phyloP scores from a whole-genome alignment of 139 green algal species.

The Pedinophyceae sp. region DNA sequence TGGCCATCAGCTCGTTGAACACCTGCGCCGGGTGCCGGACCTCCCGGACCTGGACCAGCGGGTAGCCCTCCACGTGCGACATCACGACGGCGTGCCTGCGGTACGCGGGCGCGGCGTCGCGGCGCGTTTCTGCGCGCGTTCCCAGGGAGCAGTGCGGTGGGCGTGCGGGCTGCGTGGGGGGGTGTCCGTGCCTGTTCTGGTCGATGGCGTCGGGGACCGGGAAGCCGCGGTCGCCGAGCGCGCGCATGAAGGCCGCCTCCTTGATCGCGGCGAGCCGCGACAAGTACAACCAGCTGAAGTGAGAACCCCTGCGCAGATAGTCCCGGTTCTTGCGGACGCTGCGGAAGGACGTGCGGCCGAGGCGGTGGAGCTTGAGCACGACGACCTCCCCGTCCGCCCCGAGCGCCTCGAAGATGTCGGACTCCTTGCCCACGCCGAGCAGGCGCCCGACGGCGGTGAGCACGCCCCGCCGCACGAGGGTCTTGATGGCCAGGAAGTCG shows the following conservation, averaged over 20 bases:
- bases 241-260: constrained; percentile 96
- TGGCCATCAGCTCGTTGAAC: constrained; percentile 72
- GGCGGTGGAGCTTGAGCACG: constrained; percentile 89
- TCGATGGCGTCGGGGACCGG: constrained; percentile 83
- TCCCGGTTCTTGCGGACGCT: constrained; percentile 93
- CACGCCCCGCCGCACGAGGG: constrained; percentile 56
- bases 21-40: constrained; percentile 40
- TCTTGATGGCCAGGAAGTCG: constrained; percentile 89
- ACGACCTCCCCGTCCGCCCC: constrained; percentile 59
- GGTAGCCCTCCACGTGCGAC: constrained; percentile 55
- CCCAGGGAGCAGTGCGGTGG: no score
- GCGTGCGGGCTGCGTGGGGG: no score
- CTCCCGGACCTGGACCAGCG: constrained; percentile 44
- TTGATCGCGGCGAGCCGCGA: constrained; percentile 81
- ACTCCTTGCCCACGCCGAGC: constrained; percentile 97
- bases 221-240: constrained; percentile 72
- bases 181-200: constrained; percentile 54
- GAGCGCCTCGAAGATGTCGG: constrained; percentile 68
- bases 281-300: constrained; percentile 90
- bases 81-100: constrained; percentile 85
- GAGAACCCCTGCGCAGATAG: constrained; percentile 50
- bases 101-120: no score
- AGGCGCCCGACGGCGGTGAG: constrained; percentile 72
- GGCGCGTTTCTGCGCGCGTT: no score
- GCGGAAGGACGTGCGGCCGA: constrained; percentile 91